Conservation (phyloP, 768 basidiomycete genomes). For the Postia placenta region DNA sequence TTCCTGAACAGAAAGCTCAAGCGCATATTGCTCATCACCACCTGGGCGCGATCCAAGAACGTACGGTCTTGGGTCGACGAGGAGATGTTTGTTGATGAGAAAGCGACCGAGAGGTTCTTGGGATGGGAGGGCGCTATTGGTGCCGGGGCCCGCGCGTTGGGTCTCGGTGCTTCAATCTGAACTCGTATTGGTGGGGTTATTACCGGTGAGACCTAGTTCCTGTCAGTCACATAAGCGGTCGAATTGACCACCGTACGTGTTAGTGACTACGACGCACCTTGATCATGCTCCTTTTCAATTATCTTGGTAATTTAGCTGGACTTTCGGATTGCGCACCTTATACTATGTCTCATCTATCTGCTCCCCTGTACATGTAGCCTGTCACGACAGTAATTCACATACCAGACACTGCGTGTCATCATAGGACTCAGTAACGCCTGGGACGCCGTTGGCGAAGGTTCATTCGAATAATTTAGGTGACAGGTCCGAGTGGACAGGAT, state of each 20-base stretch:
- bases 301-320: background rate
- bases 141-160: conserved; percentile 79
- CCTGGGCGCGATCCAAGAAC: conserved; percentile 79
- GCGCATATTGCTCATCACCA: conserved; percentile 85
- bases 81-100: conserved; percentile 26
- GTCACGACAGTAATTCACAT: no score
- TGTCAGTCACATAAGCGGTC: no score
- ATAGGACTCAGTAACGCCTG: no score
- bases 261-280: no score
- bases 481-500: no score
- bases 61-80: conserved; percentile 40
- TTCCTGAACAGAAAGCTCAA: conserved; percentile 92
- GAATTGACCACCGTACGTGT: no score
- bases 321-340: background rate
- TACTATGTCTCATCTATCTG: background rate
- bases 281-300: background rate
- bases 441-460: no score
- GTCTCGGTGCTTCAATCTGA: conserved; percentile 30
- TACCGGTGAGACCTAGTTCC: no score
- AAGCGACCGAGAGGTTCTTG: conserved; percentile 52
- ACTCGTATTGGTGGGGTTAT: no score
- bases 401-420: no score
- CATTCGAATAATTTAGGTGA: no score
- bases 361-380: no score
- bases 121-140: conserved; percentile 78